Evolutionary conservation across 2,329 filamentous ascomycete genomes (phyloP), one percentile per base, ranked within the genome.

Genomic region (Fusarium staphyleae): DNA sequence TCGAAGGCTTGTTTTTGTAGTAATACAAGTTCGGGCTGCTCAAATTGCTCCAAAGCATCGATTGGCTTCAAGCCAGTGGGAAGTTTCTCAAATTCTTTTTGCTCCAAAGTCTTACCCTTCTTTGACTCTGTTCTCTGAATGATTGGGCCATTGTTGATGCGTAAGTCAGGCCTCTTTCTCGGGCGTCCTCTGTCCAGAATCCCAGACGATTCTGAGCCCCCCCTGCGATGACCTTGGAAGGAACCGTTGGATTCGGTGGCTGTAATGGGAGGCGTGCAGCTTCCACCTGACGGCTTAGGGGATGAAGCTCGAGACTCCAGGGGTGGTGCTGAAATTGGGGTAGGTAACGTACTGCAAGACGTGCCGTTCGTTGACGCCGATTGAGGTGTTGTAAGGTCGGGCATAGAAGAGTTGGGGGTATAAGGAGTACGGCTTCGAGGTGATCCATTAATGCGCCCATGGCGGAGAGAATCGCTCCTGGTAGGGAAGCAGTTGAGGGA

Each of bases 131-230:
- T 68, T 36, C 74, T 70, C 60, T 77, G 77, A 8, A 72, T 65
- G 14, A 71, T 66, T 2, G 66, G 66, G 7, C 70, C 71, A 24
- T 73, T 74, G 53, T 75, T 75, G 46, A 66, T 63, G n/a, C 70
- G 71, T 13, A 70, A 69, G 18, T 83, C 81, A 11, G 67, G 67
- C 46, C 82, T 75, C 70, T 83, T 86, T 51, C 80, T 78, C 1
- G 84, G 81, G n/a, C 85, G 78, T 5, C 84, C 85, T 35, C 85
- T 76, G 52, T 87, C 83, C 78, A 85, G 83, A 37, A 85, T 82
- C 53, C 80, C 80, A 11, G 77, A 81, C 0, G 81, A 78, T 48
- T 87, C 85, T 1, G 85, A 87, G 42, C 78, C 78, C 15, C 79
- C 78, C 41, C 84, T 75, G 45, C 77, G 76, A 62, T 87, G 83